phyloP scores from a whole-genome alignment of 2,329 filamentous ascomycete genomes.

The Ilyonectria robusta region DNA sequence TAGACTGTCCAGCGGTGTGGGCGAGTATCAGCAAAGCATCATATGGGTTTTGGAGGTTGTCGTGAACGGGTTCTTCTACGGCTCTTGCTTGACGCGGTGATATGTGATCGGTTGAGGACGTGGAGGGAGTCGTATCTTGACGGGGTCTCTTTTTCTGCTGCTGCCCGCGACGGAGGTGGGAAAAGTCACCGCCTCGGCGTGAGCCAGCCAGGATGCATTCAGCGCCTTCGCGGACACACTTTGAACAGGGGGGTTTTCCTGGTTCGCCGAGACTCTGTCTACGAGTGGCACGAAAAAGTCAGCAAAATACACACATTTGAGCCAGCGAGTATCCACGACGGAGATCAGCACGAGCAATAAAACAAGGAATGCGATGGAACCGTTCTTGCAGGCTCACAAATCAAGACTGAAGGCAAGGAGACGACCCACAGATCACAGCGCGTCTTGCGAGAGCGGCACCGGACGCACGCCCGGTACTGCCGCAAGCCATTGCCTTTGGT shows the following conservation, averaged over 20 bases:
- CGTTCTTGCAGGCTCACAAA: neutral
- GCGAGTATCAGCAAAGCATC: conserved; percentile 22
- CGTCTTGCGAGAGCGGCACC: conserved; percentile 30
- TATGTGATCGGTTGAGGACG: conserved; percentile 24
- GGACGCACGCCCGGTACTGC: conserved; percentile 29
- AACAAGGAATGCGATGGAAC: neutral
- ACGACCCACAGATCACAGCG: conserved; percentile 29
- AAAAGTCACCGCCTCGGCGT: conserved; percentile 27
- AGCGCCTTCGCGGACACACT: conserved; percentile 30
- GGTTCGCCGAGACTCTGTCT: conserved; percentile 24
- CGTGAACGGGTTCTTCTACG: conserved; percentile 17
- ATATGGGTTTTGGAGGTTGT: conserved; percentile 17
- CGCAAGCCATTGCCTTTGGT: conserved; percentile 28
- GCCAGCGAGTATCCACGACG: neutral
- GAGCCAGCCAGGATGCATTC: conserved; percentile 27
- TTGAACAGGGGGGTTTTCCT: conserved; percentile 28
- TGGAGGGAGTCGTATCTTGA: conserved; percentile 14
- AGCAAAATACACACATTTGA: neutral
- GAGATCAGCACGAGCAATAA: neutral
- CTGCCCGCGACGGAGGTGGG: conserved; percentile 22
- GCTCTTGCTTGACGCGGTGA: conserved; percentile 16
- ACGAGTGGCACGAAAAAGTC: neutral
- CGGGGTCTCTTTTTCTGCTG: conserved; percentile 10
- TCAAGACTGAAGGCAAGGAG: neutral
- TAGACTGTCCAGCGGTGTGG: conserved; percentile 19